These are phyloP conservation scores for Metarhizium anisopliae DNA, from an alignment of 2,329 filamentous ascomycete genomes.

Conservation along the genomic window DNA sequence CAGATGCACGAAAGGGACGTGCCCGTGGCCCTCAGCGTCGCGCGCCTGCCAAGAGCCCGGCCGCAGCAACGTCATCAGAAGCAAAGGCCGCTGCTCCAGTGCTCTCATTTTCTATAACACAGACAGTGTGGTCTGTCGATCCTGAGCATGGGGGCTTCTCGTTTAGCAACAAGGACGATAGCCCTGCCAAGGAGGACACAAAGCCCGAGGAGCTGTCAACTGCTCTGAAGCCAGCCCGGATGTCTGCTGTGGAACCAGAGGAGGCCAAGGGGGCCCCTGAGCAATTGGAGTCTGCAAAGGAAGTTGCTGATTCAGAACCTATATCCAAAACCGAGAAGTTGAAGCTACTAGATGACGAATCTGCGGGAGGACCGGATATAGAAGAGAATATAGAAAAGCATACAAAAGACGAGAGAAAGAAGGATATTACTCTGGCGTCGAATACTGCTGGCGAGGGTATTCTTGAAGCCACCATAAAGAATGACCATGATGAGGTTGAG, in stretches of 20 bases:
- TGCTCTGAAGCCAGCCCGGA: background rate
- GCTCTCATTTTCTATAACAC: slow-evolving; percentile 37
- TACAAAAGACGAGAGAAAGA: slow-evolving; percentile 4
- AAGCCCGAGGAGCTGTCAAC: slow-evolving; percentile 3
- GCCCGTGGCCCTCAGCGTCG: slow-evolving; percentile 80
- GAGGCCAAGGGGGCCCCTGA: background rate
- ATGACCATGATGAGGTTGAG: slow-evolving; percentile 24
- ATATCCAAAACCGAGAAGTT: background rate
- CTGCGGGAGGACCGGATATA: background rate
- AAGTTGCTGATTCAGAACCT: background rate
- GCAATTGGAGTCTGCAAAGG: slow-evolving; percentile 1
- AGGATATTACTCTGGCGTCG: slow-evolving; percentile 28
- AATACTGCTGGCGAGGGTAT: slow-evolving; percentile 36
- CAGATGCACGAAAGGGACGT: slow-evolving; percentile 82
- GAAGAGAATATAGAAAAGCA: background rate
- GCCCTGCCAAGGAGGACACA: slow-evolving; percentile 5
- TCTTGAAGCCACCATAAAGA: slow-evolving; percentile 27
- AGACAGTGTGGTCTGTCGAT: slow-evolving; percentile 44
- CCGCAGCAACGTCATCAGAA: slow-evolving; percentile 21
- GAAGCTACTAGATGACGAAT: slow-evolving; percentile 1
- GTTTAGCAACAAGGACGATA: slow-evolving; percentile 12
- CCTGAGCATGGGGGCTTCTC: slow-evolving; percentile 36
- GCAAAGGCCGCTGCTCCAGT: slow-evolving; percentile 20
- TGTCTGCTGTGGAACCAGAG: background rate
- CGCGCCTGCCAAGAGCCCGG: slow-evolving; percentile 46